Conservation (phyloP, 2,329 filamentous ascomycete genomes). For the Colletotrichum tropicicola region DNA sequence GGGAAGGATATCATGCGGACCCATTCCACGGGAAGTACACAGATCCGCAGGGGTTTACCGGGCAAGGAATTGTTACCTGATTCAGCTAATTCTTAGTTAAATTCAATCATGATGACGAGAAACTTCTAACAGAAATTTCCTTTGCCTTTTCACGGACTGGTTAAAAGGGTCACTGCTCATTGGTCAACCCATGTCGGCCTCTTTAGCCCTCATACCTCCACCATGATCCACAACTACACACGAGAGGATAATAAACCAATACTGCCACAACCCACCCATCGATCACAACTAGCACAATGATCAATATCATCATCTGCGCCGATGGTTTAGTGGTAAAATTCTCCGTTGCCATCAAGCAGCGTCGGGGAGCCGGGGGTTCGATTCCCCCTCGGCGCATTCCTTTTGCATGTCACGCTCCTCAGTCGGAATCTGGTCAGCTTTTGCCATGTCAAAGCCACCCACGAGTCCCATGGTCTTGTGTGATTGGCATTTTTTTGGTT, state of each 20-base stretch:
- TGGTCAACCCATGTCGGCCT: not conserved
- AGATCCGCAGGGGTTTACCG: too few relatives aligned
- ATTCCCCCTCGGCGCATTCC: constrained; percentile 15
- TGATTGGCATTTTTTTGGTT: too few relatives aligned
- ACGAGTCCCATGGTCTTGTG: too few relatives aligned
- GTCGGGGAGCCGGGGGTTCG: constrained; percentile 27
- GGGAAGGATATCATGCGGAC: too few relatives aligned
- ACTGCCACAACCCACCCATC: rapidly evolving
- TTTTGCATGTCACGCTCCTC: not conserved
- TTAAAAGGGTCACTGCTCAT: not conserved
- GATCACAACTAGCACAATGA: too few relatives aligned
- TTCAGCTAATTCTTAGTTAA: too few relatives aligned
- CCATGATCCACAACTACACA: not conserved
- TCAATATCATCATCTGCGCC: not conserved
- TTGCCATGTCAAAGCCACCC: not conserved
- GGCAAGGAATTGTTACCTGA: too few relatives aligned
- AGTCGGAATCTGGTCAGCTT: not conserved
- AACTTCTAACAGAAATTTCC: too few relatives aligned
- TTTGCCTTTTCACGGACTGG: not conserved
- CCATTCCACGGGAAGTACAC: too few relatives aligned
- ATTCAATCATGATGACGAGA: not conserved
- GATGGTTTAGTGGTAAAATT: constrained; percentile 30
- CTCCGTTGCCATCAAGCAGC: constrained; percentile 21
- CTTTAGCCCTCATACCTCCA: not conserved
- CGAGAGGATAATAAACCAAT: too few relatives aligned